A percentile compares a stretch with the other conserved stretches of the same genome.
phyloP scores from a whole-genome alignment of 1,139 yeast genomes.

The Pichia sp. region DNA sequence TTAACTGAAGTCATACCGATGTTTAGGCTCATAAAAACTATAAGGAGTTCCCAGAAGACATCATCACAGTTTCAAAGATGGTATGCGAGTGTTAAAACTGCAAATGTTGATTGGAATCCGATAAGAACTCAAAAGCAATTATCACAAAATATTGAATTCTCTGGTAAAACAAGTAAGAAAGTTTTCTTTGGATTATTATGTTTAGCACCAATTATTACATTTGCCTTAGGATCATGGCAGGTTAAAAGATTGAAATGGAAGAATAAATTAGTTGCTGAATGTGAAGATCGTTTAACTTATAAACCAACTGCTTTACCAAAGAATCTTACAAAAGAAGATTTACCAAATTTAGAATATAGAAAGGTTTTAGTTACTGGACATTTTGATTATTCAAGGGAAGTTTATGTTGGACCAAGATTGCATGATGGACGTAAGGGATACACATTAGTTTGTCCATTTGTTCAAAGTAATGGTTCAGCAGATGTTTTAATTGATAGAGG shows the following conservation, averaged over 20 bases:
- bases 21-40: not conserved
- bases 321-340: constrained; percentile 45
- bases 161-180: constrained; percentile 32
- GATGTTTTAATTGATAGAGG: constrained; percentile 80
- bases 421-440: constrained; percentile 75
- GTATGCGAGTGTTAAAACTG: constrained; percentile 46
- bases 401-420: constrained; percentile 87
- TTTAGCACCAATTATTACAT: constrained; percentile 83
- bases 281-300: constrained; percentile 74
- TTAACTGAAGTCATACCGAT: not conserved
- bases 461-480: constrained; percentile 68
- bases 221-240: constrained; percentile 93
- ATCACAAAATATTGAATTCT: constrained; percentile 32
- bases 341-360: constrained; percentile 73
- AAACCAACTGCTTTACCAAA: constrained; percentile 70
- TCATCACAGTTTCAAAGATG: constrained; percentile 2
- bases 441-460: constrained; percentile 73
- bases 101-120: constrained; percentile 83
- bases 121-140: constrained; percentile 44
- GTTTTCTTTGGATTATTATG: constrained; percentile 55
- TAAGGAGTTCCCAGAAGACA: not conserved
- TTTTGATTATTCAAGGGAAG: constrained; percentile 79
- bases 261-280: constrained; percentile 68
- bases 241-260: constrained; percentile 83
- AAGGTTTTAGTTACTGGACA: constrained; percentile 67